These are phyloP conservation scores for Curvularia verruculosa DNA, from an alignment of 2,329 filamentous ascomycete species.

Conservation along the genomic window DNA sequence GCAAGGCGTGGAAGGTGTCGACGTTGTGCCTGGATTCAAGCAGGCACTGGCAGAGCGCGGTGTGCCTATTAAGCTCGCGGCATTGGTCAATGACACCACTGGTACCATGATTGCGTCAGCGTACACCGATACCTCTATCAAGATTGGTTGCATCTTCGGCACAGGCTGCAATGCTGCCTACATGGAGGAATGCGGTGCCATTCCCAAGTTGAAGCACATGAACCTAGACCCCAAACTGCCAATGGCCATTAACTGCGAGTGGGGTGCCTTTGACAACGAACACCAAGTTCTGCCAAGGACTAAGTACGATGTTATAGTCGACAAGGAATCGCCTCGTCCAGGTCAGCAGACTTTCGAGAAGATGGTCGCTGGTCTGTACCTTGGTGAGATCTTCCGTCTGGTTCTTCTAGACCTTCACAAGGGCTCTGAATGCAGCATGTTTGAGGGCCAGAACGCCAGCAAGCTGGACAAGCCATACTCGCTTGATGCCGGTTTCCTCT, in stretches of 20 bases:
- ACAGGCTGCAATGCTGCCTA: slow-evolving; percentile 98
- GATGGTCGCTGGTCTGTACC: slow-evolving; percentile 94
- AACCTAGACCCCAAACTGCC: slow-evolving; percentile 82
- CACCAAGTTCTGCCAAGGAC: slow-evolving; percentile 86
- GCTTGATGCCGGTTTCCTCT: slow-evolving; percentile 91
- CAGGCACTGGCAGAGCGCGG: slow-evolving; percentile 74
- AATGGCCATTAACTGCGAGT: slow-evolving; percentile 98
- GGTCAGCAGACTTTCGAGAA: slow-evolving; percentile 97
- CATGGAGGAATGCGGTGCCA: slow-evolving; percentile 89
- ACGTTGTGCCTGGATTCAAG: slow-evolving; percentile 90
- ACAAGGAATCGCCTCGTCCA: slow-evolving; percentile 88
- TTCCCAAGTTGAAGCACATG: slow-evolving; percentile 92
- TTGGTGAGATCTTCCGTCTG: slow-evolving; percentile 92
- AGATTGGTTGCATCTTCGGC: slow-evolving; percentile 96
- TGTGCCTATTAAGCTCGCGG: slow-evolving; percentile 89
- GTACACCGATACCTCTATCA: slow-evolving; percentile 93
- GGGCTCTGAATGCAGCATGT: slow-evolving; percentile 66
- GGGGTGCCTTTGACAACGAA: slow-evolving; percentile 96
- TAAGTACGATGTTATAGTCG: slow-evolving; percentile 83
- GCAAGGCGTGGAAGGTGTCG: slow-evolving; percentile 84
- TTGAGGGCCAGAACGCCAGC: slow-evolving; percentile 80
- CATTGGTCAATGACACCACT: slow-evolving; percentile 96
- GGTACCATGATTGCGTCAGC: slow-evolving; percentile 95
- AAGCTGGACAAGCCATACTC: slow-evolving; percentile 85
- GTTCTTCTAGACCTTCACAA: slow-evolving; percentile 86